A percentile compares a stretch with the other conserved stretches of the same genome.
Evolutionary conservation across 2,329 filamentous ascomycete genomes (phyloP).

Genomic region (Trichoderma sp.): DNA sequence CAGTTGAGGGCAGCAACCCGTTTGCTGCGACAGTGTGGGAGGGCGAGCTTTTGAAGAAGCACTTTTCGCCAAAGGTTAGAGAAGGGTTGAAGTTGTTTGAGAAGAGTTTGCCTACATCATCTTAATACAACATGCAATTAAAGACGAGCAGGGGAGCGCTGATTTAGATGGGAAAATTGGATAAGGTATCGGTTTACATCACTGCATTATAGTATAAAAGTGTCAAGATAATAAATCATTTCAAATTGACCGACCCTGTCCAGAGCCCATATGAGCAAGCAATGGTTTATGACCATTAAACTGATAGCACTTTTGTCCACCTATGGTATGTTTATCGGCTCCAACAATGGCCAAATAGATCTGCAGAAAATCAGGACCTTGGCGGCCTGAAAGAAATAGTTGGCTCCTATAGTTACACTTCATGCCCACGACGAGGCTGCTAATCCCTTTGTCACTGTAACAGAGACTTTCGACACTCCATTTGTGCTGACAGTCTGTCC

Average conservation of each 20-base stretch:
- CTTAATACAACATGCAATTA: not conserved
- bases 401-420: not conserved
- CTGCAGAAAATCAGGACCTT: not conserved
- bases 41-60: conserved; percentile 78
- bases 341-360: not conserved
- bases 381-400: not conserved
- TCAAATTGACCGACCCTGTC: not conserved
- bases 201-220: not conserved
- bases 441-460: not conserved
- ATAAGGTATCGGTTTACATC: not conserved
- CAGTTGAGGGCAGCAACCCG: conserved; percentile 84
- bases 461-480: not conserved
- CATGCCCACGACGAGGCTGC: conserved; percentile 13
- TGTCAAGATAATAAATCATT: not conserved
- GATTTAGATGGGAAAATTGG: not conserved
- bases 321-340: not conserved
- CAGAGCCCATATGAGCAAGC: not conserved
- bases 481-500: not conserved
- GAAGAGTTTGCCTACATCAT: conserved; percentile 55
- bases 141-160: not conserved
- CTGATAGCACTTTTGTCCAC: not conserved
- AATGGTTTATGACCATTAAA: not conserved
- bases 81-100: conserved; percentile 72
- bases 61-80: conserved; percentile 84
- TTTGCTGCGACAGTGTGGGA: conserved; percentile 93